Conservation (phyloP, 2,329 filamentous ascomycete species). For the Thielaviopsis punctulata region DNA sequence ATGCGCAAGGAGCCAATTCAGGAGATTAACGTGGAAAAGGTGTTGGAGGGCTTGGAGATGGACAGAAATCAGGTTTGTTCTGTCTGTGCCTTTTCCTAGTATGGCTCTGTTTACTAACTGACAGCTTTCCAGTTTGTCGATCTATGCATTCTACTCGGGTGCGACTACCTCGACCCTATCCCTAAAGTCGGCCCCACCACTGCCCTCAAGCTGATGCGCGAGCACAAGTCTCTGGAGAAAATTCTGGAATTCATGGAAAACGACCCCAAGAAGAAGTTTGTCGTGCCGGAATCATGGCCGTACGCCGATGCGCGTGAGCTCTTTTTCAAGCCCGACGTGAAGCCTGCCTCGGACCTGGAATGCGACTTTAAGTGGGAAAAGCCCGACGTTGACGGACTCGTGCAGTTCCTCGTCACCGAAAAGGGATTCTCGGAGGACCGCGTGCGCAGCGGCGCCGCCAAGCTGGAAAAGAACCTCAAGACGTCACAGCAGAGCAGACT, state of each 20-base stretch:
- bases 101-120: background rate
- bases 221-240: slow-evolving; percentile 74
- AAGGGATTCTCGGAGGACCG: slow-evolving; percentile 96
- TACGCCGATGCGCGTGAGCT: slow-evolving; percentile 80
- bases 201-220: slow-evolving; percentile 82
- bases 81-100: background rate
- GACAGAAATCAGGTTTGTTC: slow-evolving; percentile 56
- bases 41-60: slow-evolving; percentile 76
- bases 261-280: slow-evolving; percentile 63
- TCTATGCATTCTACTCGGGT: slow-evolving; percentile 90
- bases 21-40: slow-evolving; percentile 77
- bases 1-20: slow-evolving; percentile 95
- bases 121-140: slow-evolving; percentile 61
- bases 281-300: slow-evolving; percentile 90
- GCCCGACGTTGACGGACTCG: slow-evolving; percentile 75
- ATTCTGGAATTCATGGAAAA: slow-evolving; percentile 67
- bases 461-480: slow-evolving; percentile 81
- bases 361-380: slow-evolving; percentile 98
- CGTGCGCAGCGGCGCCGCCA: slow-evolving; percentile 59
- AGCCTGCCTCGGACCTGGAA: slow-evolving; percentile 60
- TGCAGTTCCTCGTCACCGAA: slow-evolving; percentile 78
- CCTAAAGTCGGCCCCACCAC: slow-evolving; percentile 87
- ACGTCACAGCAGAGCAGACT: slow-evolving; percentile 76
- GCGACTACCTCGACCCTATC: slow-evolving; percentile 92
- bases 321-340: slow-evolving; percentile 83